Evolutionary conservation across 2,329 filamentous ascomycete genomes (phyloP).

Genomic region (Trichoderma sp.): DNA sequence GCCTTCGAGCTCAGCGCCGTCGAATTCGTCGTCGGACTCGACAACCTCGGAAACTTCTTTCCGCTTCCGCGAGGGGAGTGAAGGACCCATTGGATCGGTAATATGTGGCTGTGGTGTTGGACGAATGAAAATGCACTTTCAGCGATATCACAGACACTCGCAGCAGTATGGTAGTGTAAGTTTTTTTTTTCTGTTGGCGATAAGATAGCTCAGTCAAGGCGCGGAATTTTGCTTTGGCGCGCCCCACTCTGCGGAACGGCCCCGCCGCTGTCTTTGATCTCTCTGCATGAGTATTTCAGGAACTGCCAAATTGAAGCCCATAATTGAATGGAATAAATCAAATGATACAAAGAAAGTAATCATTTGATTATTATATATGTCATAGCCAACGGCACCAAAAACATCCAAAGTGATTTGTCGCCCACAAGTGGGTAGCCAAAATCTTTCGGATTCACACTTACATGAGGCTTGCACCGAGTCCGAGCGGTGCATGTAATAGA

Average conservation of each 20-base stretch:
- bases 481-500: not conserved
- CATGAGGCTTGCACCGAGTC: not conserved
- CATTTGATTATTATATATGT: no score
- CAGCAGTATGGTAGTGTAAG: constrained; percentile 5
- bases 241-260: constrained; percentile 14
- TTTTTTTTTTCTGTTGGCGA: constrained; percentile 19
- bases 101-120: not conserved
- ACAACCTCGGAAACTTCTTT: constrained; percentile 59
- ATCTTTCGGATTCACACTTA: not conserved
- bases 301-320: not conserved
- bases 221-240: constrained; percentile 1
- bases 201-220: constrained; percentile 14
- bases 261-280: not conserved
- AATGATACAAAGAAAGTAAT: no score
- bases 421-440: not conserved
- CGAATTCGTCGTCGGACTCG: constrained; percentile 59
- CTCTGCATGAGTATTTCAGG: not conserved
- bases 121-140: not conserved
- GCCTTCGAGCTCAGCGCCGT: constrained; percentile 51
- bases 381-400: no score
- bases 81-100: constrained; percentile 20
- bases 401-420: no score
- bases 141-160: not conserved
- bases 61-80: constrained; percentile 52
- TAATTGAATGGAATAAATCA: no score